These are phyloP conservation scores for Boletellus dicymbophilus DNA, from an alignment of 1,284 basidiomycete genomes.

Conservation along the genomic window DNA sequence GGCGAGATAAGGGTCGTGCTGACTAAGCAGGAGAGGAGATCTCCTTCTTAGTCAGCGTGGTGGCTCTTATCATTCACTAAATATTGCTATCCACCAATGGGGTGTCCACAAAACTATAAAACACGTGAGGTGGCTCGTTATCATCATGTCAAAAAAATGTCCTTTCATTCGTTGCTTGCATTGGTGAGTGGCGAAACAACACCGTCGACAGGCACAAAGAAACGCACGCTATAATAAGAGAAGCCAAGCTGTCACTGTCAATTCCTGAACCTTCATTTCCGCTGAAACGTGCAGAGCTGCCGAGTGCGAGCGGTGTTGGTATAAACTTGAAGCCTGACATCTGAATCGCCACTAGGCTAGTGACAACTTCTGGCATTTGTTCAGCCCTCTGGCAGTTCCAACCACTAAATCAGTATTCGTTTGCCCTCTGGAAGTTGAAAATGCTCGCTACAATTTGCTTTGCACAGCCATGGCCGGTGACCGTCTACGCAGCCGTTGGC, in stretches of 20 bases:
- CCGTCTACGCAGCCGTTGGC: too few species aligned
- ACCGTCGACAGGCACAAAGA: conserved; percentile 15
- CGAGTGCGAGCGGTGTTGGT: conserved; percentile 1
- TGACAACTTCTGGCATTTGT: too few species aligned
- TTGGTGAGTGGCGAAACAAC: conserved; percentile 1
- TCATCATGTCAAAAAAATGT: conserved; percentile 25
- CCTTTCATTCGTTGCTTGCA: neutral
- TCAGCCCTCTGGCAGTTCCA: too few species aligned
- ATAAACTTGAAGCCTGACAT: too few species aligned
- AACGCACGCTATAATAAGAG: conserved; percentile 18
- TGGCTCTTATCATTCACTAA: too few species aligned
- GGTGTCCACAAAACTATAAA: conserved; percentile 3
- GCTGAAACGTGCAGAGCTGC: conserved; percentile 1
- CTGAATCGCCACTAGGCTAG: too few species aligned
- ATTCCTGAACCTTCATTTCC: conserved; percentile 1
- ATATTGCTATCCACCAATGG: conserved; percentile 25
- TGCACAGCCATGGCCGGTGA: neutral
- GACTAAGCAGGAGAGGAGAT: conserved; percentile 25
- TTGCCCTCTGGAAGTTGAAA: too few species aligned
- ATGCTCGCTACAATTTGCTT: neutral
- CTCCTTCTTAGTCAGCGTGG: too few species aligned
- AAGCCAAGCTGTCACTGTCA: neutral
- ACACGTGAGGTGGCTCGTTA: neutral
- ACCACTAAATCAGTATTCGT: too few species aligned
- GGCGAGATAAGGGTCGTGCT: conserved; percentile 27